Conservation (phyloP, 768 basidiomycete species). For the Leucogyrophana mollusca region DNA sequence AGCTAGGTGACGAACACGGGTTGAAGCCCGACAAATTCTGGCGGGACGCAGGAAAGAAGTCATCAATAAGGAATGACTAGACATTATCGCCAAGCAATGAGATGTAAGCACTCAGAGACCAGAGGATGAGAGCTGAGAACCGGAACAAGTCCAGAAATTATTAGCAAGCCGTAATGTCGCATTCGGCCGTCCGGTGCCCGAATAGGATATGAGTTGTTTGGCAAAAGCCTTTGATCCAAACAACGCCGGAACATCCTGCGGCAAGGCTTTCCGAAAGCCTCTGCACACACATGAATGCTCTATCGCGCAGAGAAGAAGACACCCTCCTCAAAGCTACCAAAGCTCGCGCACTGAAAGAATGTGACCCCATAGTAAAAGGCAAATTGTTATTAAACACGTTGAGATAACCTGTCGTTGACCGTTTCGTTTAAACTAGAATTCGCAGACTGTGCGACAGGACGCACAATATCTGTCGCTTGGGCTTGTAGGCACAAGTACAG, state of each 20-base stretch:
- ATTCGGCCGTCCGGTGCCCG: neutral
- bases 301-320: constrained; percentile 88
- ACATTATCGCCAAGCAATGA: constrained; percentile 7
- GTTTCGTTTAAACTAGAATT: constrained; percentile 53
- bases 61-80: constrained; percentile 8
- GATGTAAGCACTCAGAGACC: neutral
- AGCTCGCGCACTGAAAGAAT: constrained; percentile 74
- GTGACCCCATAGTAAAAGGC: constrained; percentile 75
- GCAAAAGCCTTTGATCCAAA: neutral
- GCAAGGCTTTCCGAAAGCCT: too few relatives aligned
- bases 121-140: neutral
- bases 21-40: constrained; percentile 1
- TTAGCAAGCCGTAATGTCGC: too few relatives aligned
- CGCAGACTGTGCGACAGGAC: constrained; percentile 78
- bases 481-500: constrained; percentile 70
- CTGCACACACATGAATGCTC: constrained; percentile 60
- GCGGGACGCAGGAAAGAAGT: constrained; percentile 12
- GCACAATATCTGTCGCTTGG: constrained; percentile 85
- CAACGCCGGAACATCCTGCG: too few relatives aligned
- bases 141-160: neutral
- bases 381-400: neutral
- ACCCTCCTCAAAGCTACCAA: constrained; percentile 81
- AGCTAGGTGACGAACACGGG: constrained; percentile 42
- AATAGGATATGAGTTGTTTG: constrained; percentile 1
- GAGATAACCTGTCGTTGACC: neutral